Evolutionary conservation across 176 grass and related monocot species (phyloP).

Genomic region (Thinopyrum elongatum): DNA sequence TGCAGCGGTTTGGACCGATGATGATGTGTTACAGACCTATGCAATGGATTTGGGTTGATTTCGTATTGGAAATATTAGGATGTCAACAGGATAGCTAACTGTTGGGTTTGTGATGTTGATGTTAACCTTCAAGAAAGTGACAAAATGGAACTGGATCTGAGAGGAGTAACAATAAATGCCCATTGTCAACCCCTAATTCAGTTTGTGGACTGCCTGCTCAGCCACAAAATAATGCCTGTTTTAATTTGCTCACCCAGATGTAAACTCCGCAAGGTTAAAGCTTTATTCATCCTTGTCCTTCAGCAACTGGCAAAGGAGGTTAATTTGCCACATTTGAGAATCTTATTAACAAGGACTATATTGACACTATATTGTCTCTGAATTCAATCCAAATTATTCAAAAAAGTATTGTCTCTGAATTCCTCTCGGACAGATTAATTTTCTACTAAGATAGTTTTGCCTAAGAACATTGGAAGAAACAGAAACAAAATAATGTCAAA

Average conservation of each 20-base stretch:
- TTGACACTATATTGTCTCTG: background rate
- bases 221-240: background rate
- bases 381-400: no score
- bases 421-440: background rate
- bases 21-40: no score
- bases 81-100: background rate
- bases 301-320: background rate
- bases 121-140: background rate
- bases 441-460: background rate
- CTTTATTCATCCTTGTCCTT: background rate
- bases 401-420: background rate
- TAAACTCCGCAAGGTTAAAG: background rate
- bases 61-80: background rate
- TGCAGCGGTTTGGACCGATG: no score
- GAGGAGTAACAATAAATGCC: background rate
- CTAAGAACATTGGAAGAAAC: background rate
- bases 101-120: background rate
- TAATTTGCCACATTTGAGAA: background rate
- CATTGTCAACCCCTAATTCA: background rate
- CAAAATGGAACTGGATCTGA: background rate
- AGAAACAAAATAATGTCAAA: background rate
- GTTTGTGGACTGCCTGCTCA: background rate
- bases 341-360: background rate
- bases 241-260: background rate
- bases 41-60: background rate